A percentile compares a stretch with the other conserved stretches of the same genome.
These are phyloP conservation scores for Lolium perenne DNA, from an alignment of 176 grass and related monocot genomes.

Conservation along the genomic window DNA sequence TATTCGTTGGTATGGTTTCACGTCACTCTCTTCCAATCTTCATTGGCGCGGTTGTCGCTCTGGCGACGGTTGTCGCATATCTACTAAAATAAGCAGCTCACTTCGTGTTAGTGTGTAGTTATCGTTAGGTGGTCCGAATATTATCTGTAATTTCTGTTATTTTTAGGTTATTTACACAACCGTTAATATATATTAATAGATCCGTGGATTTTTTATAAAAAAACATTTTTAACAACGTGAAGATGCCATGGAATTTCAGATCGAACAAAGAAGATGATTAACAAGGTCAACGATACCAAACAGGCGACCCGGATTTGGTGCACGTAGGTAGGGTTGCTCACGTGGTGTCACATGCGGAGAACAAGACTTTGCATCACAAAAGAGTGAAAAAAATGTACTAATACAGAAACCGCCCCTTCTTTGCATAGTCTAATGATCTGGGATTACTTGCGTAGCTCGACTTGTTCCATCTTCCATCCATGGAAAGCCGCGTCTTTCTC, in stretches of 20 bases:
- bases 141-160: too few species aligned
- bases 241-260: neutral
- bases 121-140: too few species aligned
- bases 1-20: too few species aligned
- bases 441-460: conserved; percentile 30
- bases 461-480: conserved; percentile 6
- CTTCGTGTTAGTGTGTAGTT: too few species aligned
- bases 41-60: too few species aligned
- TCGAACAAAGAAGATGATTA: neutral
- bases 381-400: neutral
- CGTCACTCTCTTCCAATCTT: too few species aligned
- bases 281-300: conserved; percentile 12
- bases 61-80: too few species aligned
- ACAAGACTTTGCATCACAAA: conserved; percentile 30
- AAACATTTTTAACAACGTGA: too few species aligned
- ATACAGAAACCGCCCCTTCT: neutral
- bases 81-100: too few species aligned
- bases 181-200: too few species aligned
- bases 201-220: too few species aligned
- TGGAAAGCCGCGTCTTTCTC: conserved; percentile 38
- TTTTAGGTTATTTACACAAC: too few species aligned
- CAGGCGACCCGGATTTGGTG: conserved; percentile 21
- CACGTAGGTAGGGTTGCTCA: conserved; percentile 32
- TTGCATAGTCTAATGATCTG: neutral
- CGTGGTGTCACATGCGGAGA: conserved; percentile 44